Evolutionary conservation across 495 filamentous ascomycete genomes (phyloP), one percentile per base, ranked within the genome.

Genomic region (Sabuloglossum arenarium): DNA sequence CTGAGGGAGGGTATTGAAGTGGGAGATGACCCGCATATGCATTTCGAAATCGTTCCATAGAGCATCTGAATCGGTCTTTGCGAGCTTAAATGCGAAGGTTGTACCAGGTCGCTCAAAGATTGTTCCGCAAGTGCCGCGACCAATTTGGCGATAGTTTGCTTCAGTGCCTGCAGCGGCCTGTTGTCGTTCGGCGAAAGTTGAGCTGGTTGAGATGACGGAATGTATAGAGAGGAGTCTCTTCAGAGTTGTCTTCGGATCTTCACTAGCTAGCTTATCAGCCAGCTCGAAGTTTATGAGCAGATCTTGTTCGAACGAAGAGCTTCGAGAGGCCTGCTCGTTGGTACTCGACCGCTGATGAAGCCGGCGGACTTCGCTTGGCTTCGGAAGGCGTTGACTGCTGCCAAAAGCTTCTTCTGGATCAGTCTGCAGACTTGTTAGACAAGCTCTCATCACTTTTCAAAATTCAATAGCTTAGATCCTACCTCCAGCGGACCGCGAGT

Each of bases 11-110:
- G 16, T 54, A 14, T 25, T 37, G 31, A 54, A 54, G 8, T 1
- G n/a, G 12, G n/a, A 21, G 1, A 54, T 8, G 29, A 54, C 24
- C 21, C 52, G 52, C 24, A 12, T 19, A 54, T 54, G 52, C 29
- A 54, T 54, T 54, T 28, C 11, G 52, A 27, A 54, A 31, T 54
- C 52, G 29, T 54, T 34, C 24, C 29, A 34, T 31, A 54, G 52
- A 24, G 21, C 19, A 31, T 14, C 29, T 19, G 25, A 29, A 31
- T 19, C 23, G 28, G n/a, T 54, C 24, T 34, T 54, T 3, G 52
- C 19, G 52, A 28, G 19, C 27, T 54, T 54, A 14, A 54, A 19
- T 1, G 31, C 29, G 23, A 19, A 31, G 1, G 21, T 19, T 1
- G 52, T 54, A 27, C 52, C 24, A 0, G 52, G 23, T 25, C 16